Conservation (phyloP, 352 stramenopile genomes). For the Pythium vanterpoolii region DNA sequence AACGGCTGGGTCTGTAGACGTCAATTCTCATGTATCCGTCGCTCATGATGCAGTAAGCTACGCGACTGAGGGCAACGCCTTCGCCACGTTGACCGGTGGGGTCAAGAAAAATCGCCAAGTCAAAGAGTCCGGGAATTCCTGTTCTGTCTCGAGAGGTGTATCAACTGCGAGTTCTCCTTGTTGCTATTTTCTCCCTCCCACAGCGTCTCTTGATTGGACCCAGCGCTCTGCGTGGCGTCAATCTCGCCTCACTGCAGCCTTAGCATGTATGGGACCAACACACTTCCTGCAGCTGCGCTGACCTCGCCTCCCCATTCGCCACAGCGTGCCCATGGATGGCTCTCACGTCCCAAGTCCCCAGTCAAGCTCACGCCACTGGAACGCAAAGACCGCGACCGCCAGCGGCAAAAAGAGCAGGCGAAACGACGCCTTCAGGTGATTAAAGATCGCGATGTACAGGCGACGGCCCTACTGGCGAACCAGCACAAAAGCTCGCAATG, state of each 20-base stretch:
- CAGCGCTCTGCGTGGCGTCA: neutral
- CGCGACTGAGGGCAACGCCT: too few species aligned
- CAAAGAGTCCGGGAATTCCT: too few species aligned
- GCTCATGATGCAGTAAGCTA: too few species aligned
- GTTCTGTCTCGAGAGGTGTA: too few species aligned
- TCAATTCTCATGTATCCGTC: too few species aligned
- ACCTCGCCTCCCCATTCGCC: neutral
- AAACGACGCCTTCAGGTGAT: slow-evolving; percentile 14
- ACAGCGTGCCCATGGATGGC: neutral
- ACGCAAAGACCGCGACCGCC: slow-evolving; percentile 23
- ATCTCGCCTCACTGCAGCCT: neutral
- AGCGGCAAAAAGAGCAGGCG: slow-evolving; percentile 25
- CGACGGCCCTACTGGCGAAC: slow-evolving; percentile 1
- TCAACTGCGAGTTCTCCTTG: too few species aligned
- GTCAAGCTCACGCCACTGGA: slow-evolving; percentile 32
- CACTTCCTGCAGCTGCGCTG: neutral
- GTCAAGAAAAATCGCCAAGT: too few species aligned
- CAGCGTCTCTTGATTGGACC: too few species aligned
- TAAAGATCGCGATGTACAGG: slow-evolving; percentile 13
- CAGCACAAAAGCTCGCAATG: slow-evolving; percentile 26
- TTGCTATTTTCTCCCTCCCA: too few species aligned
- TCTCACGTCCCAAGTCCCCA: slow-evolving; percentile 12
- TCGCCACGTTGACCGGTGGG: too few species aligned
- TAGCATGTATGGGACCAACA: neutral
- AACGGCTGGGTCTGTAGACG: neutral